Evolutionary conservation across 495 filamentous ascomycete genomes (phyloP).

Genomic region (Xylaria nigripes): DNA sequence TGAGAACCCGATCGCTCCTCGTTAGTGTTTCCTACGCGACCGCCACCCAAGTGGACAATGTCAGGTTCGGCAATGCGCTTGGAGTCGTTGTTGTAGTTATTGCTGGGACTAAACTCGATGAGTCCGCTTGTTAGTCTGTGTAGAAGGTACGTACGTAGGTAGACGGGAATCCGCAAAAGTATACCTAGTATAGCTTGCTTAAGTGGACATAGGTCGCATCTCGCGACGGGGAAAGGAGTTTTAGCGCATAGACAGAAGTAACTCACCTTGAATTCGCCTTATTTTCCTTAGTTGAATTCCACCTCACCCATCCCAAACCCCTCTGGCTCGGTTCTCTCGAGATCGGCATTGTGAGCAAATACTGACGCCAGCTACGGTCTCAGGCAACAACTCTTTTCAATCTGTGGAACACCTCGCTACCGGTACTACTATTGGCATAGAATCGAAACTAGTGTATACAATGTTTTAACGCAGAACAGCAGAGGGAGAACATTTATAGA

Average conservation of each 20-base stretch:
- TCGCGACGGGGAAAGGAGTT: not conserved
- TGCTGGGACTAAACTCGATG: constrained; percentile 1
- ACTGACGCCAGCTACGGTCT: not conserved
- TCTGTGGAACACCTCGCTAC: not conserved
- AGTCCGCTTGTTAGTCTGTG: constrained; percentile 1
- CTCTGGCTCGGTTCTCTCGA: constrained; percentile 9
- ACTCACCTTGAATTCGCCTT: constrained; percentile 3
- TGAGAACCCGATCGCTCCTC: constrained; percentile 14
- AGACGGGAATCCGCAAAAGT: no score
- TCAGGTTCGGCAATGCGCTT: constrained; percentile 7
- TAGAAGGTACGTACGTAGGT: no score
- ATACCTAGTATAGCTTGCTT: no score
- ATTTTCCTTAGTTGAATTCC: constrained; percentile 5
- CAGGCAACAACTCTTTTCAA: not conserved
- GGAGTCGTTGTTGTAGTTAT: not conserved
- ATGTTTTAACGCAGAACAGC: not conserved
- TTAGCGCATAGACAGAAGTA: not conserved
- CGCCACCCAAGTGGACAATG: constrained; percentile 30
- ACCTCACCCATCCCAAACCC: constrained; percentile 6
- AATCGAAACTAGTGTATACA: not conserved
- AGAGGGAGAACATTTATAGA: not conserved
- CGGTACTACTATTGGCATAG: not conserved
- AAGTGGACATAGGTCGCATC: no score
- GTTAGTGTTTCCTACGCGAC: constrained; percentile 16
- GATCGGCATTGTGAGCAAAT: constrained; percentile 2